Percentiles rank a stretch among this genome's conserved stretches.
These are phyloP conservation scores for Claviceps purpurea DNA, from an alignment of 2,329 filamentous ascomycete species.

Conservation along the genomic window DNA sequence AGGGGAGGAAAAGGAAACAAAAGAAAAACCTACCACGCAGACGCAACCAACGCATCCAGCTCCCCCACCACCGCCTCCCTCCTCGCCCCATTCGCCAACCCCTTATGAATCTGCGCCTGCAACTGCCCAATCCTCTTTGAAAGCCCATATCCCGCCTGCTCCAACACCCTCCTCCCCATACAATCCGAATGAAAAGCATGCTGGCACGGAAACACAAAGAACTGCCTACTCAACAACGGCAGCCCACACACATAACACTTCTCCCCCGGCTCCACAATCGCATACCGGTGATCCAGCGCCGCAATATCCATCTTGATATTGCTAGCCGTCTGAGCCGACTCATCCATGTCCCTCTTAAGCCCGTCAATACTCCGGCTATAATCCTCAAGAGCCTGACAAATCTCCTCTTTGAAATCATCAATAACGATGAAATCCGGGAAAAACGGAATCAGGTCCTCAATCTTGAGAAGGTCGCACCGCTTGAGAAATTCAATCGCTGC, in stretches of 20 bases:
- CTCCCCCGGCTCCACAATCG: slow-evolving; percentile 92
- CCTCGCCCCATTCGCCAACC: slow-evolving; percentile 53
- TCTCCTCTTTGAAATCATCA: slow-evolving; percentile 98
- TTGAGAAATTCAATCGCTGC: slow-evolving; percentile 87
- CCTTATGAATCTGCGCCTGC: slow-evolving; percentile 70
- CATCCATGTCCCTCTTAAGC: slow-evolving; percentile 90
- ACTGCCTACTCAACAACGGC: slow-evolving; percentile 77
- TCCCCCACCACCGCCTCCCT: slow-evolving; percentile 77
- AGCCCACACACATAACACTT: slow-evolving; percentile 81
- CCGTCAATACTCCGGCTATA: slow-evolving; percentile 84
- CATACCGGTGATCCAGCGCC: slow-evolving; percentile 75
- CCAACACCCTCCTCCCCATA: slow-evolving; percentile 71
- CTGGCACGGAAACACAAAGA: slow-evolving; percentile 97
- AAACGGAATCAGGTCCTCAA: slow-evolving; percentile 95
- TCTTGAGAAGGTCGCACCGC: slow-evolving; percentile 79
- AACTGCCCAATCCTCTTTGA: slow-evolving; percentile 72
- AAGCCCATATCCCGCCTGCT: slow-evolving; percentile 63
- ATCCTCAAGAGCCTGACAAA: slow-evolving; percentile 83
- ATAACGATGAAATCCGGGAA: slow-evolving; percentile 98
- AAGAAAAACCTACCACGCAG: slow-evolving; percentile 55
- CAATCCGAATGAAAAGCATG: slow-evolving; percentile 97
- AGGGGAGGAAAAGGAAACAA: background rate
- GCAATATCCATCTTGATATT: slow-evolving; percentile 88
- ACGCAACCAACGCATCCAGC: slow-evolving; percentile 81
- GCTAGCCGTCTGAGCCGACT: slow-evolving; percentile 72